Evolutionary conservation across 768 basidiomycete genomes (phyloP).

Genomic region (Mycena polygramma): DNA sequence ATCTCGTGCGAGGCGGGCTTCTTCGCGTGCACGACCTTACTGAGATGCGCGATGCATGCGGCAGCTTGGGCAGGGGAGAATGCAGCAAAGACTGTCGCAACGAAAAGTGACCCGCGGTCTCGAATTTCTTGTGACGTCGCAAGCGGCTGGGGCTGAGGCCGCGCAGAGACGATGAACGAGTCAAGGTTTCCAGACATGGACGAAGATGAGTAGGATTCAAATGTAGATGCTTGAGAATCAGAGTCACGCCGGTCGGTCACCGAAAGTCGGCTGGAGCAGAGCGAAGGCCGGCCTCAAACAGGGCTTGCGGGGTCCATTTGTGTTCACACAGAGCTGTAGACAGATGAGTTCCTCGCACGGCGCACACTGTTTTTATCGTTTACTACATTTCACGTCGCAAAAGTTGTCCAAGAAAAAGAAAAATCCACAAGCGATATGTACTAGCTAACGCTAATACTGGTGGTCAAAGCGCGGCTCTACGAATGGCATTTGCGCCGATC

Average conservation of each 20-base stretch:
- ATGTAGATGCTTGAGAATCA: no score
- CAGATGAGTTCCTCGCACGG: no score
- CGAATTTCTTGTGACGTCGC: conserved; percentile 80
- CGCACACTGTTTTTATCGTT: no score
- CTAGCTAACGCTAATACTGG: neutral
- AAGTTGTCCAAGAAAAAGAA: neutral
- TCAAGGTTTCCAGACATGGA: conserved; percentile 56
- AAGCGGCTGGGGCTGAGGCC: conserved; percentile 60
- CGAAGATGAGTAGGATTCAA: no score
- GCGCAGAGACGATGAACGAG: conserved; percentile 62
- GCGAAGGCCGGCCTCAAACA: no score
- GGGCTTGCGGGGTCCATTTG: no score
- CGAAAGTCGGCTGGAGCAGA: no score
- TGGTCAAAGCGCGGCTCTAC: conserved; percentile 6
- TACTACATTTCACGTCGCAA: no score
- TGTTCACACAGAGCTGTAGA: no score
- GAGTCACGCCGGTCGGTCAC: no score
- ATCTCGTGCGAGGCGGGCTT: conserved; percentile 80
- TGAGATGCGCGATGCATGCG: conserved; percentile 63
- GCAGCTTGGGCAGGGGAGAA: conserved; percentile 65
- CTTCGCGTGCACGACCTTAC: conserved; percentile 67
- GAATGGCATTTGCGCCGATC: conserved; percentile 2
- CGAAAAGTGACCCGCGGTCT: conserved; percentile 80
- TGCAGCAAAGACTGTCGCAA: conserved; percentile 73
- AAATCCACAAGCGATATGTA: no score